Percentiles rank a stretch among this genome's conserved stretches.
Evolutionary conservation across 2,329 filamentous ascomycete species (phyloP).

Genomic region (Diaporthe vaccinii): DNA sequence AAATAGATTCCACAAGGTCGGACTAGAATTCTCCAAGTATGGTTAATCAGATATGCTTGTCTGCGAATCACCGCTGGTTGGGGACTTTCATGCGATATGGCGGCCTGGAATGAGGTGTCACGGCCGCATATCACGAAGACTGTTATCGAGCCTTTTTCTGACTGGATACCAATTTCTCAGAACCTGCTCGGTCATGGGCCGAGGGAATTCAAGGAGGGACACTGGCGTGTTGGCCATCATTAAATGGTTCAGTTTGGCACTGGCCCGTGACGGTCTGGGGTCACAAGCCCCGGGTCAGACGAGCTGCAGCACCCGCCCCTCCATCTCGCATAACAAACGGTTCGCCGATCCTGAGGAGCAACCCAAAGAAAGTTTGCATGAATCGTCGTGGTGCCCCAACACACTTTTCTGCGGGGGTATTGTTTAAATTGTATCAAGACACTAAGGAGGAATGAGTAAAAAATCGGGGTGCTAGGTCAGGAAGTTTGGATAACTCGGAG

Average conservation of each 20-base stretch:
- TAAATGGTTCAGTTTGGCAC: not conserved
- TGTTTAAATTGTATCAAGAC: not conserved
- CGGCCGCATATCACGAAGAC: not conserved
- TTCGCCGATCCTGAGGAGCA: not conserved
- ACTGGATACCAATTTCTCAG: not conserved
- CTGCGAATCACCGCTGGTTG: not conserved
- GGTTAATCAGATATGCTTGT: not conserved
- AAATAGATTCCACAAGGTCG: not conserved
- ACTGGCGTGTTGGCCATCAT: not conserved
- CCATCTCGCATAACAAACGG: not conserved
- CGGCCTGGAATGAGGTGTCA: not conserved
- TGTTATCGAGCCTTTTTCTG: not conserved
- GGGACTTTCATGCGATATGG: not conserved
- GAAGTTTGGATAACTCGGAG: not conserved
- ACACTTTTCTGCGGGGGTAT: not conserved
- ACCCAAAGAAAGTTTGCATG: not conserved
- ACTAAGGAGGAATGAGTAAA: not conserved
- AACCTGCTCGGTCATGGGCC: not conserved
- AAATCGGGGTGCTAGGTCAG: not conserved
- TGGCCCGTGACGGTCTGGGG: not conserved
- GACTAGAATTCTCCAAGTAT: not conserved
- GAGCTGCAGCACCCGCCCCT: not conserved
- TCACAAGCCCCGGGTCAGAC: conserved; percentile 13
- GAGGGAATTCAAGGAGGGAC: not conserved
- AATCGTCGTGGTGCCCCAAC: not conserved